phyloP scores from a whole-genome alignment of 768 basidiomycete species.

The Tricholoma flavovirens region DNA sequence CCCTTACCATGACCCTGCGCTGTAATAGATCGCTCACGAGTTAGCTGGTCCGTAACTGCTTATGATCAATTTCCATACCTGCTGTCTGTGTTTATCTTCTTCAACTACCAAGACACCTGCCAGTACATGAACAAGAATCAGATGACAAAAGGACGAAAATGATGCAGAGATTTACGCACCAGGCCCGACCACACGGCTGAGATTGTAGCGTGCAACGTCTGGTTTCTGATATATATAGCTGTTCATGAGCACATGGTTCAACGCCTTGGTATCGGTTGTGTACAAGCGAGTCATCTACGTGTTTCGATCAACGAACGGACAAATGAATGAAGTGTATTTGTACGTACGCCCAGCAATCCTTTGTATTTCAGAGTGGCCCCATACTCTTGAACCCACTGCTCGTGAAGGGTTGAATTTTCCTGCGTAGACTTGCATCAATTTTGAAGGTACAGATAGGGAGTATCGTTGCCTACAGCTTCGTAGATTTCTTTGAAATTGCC shows the following conservation, averaged over 20 bases:
- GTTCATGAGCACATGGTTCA: constrained; percentile 60
- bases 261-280: constrained; percentile 56
- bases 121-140: not conserved
- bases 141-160: not conserved
- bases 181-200: constrained; percentile 38
- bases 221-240: constrained; percentile 53
- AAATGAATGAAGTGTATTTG: not conserved
- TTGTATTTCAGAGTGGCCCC: constrained; percentile 14
- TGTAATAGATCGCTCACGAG: constrained; percentile 8
- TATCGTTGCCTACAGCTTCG: constrained; percentile 27
- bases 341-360: constrained; percentile 34
- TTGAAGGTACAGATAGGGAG: not conserved
- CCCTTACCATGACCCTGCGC: constrained; percentile 40
- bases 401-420: constrained; percentile 24
- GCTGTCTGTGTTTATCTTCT: constrained; percentile 41
- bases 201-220: constrained; percentile 25
- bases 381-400: constrained; percentile 14
- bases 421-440: constrained; percentile 7
- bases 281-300: constrained; percentile 36
- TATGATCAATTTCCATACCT: constrained; percentile 22
- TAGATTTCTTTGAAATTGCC: constrained; percentile 44
- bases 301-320: not conserved
- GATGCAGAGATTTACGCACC: constrained; percentile 18
- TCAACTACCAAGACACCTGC: constrained; percentile 46
- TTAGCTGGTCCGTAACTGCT: not conserved